Evolutionary conservation across 352 stramenopile genomes (phyloP), one percentile per base, ranked within the genome.

Genomic region (Paralagenidium karlingii): DNA sequence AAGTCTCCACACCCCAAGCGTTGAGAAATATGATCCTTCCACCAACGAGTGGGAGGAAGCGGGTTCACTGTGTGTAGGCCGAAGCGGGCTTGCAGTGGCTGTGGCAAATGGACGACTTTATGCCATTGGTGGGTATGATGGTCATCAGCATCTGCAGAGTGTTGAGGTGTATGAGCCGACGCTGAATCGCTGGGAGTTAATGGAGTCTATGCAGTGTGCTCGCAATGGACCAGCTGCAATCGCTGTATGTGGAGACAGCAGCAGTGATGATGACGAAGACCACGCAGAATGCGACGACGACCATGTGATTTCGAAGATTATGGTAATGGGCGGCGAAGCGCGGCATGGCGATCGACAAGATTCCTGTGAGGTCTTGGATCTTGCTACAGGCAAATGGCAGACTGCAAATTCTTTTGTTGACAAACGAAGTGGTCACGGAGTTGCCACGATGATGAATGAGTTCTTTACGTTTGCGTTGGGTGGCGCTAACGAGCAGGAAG

Each of bases 401-500:
- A 64, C 80, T 20, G 53, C 71, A 0, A 60, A 73, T 22, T 32
- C 61, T 3, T 80, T 86, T 26, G 55, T 69, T 9, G 68, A 82
- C 47, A 71, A 55, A 24, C 64, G 69, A 12, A 83, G 73, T 27
- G 73, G 73, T 21, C 73, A 86, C 22, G 67, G 65, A 3, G 73
- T 68, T 0, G 56, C 80, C 20, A 61, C 60, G 5, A 69, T 81
- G 40, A 45, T 83, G 4, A 53, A 57, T 8, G 66, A 83, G 28
- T 78, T 67, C 20, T 86, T 82, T 19, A 32, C 83, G n/a, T 83
- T 81, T 39, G 70, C 57, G 19, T 41, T 83, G 6, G 73, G 73
- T 2, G 73, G 73, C n/a, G 82, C 73, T 21, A 82, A 81, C 49
- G 77, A 80, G 41, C 80, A 81, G 30, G 71, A 86, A 44, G 68